A percentile compares a stretch with the other conserved stretches of the same genome.
Conservation (phyloP, 2,329 filamentous ascomycete genomes). For the Talaromyces marneffei region DNA sequence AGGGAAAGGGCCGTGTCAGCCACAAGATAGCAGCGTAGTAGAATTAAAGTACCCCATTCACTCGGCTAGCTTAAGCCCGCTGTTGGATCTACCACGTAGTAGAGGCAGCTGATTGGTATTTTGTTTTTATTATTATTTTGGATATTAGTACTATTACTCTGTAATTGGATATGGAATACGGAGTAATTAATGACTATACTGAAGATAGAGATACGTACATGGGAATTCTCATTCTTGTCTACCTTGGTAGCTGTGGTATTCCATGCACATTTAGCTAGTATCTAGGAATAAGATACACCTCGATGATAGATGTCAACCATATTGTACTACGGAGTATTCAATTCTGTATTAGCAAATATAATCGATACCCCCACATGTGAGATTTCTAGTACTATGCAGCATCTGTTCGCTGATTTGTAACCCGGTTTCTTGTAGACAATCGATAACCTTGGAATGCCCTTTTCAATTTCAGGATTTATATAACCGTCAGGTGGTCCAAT, state of each 20-base stretch:
- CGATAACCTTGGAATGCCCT: not conserved
- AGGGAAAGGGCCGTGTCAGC: not conserved
- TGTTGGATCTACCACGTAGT: too few relatives aligned
- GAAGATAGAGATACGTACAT: not conserved
- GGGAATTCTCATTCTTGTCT: not conserved
- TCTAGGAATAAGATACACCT: not conserved
- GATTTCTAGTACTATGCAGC: not conserved
- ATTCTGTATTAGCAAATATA: not conserved
- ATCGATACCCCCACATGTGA: not conserved
- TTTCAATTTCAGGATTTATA: not conserved
- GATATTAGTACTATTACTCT: too few relatives aligned
- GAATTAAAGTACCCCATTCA: not conserved
- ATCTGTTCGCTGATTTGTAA: not conserved
- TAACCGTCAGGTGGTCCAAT: not conserved
- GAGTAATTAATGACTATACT: not conserved
- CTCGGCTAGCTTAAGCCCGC: not conserved
- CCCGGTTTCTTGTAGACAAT: too few relatives aligned
- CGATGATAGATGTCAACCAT: not conserved
- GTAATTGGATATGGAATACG: too few relatives aligned
- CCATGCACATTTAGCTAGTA: too few relatives aligned
- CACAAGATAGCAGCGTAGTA: constrained; percentile 4
- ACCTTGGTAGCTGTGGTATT: not conserved
- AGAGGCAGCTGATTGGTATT: not conserved
- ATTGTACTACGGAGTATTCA: not conserved
- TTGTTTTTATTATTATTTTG: not conserved